phyloP scores from a whole-genome alignment of 2,329 filamentous ascomycete species.

The Colletotrichum tropicale region DNA sequence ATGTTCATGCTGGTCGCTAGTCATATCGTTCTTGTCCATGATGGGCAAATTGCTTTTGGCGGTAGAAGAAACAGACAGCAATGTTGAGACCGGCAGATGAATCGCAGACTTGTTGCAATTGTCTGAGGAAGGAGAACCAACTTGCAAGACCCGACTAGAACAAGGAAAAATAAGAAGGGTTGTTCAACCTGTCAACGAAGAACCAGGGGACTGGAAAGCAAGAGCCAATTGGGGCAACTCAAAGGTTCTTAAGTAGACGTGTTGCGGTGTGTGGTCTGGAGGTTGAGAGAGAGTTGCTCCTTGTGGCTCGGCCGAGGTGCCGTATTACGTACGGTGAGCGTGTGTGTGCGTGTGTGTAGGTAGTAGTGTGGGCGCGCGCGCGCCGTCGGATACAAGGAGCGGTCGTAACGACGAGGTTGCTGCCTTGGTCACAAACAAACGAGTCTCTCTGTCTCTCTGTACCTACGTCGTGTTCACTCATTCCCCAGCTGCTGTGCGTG shows the following conservation, averaged over 20 bases:
- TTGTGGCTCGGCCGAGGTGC: background rate
- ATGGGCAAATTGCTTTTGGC: background rate
- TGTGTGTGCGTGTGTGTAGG: background rate
- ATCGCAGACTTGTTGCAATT: background rate
- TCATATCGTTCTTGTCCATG: slow-evolving; percentile 23
- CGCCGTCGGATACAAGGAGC: background rate
- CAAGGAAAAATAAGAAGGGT: background rate
- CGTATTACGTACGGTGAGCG: background rate
- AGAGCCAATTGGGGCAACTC: background rate
- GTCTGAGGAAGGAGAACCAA: background rate
- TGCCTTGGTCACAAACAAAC: background rate
- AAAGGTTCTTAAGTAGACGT: background rate
- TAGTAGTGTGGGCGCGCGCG: background rate
- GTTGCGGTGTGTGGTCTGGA: background rate
- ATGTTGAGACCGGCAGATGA: background rate
- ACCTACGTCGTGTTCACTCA: background rate
- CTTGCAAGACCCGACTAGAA: background rate
- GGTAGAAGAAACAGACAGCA: background rate
- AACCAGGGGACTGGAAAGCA: background rate
- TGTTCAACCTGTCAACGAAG: background rate
- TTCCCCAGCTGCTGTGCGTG: background rate
- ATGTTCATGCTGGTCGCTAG: slow-evolving; percentile 5
- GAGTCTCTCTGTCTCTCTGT: background rate
- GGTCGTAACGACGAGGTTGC: background rate
- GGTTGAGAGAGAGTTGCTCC: background rate